Base-by-base conservation (phyloP, 208 protist species). In the Crithidia thermophila region DNA sequence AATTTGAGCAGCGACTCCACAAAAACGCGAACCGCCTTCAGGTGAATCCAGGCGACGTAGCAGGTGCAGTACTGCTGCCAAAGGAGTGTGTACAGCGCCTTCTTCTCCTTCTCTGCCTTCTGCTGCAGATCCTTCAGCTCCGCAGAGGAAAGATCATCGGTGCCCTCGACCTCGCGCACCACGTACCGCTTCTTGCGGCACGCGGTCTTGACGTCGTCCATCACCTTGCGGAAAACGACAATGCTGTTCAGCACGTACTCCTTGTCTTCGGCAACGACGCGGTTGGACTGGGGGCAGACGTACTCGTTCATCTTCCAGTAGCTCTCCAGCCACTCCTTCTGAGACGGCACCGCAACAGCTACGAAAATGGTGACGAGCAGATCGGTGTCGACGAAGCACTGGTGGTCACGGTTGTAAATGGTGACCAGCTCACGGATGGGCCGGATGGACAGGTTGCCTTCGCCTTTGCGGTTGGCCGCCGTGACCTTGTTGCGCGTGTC, bases 11-110 rank as follows among this genome's bases (percentile, higher is more conserved):
- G 45, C 9, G 88, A 82, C 60, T 98, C 94, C 37, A 97, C 90
- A 88, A 97, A 98, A 4, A 96, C 77, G 39, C 93, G 82, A 11
- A 98, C 69, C 2, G 89, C 90, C 59, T 98, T 98, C 33, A 96
- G 57, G 65, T 98, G 93, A 45, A 97, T 91, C 93, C 94, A 98
- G 11, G 88, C 86, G 34, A 90, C 87, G 67, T 95, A 97, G 56
- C 82, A 92, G 18, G 90, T 79, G 55, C 85, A 94, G 69, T 96
- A 98, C 57, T 91, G 86, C 31, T 94, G 86, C 75, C 81, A 88
- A 27, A 95, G 70, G 6, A 93, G 71, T n/a, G 72, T 87, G 53
- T 94, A 85, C n/a, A 97, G 66, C 7, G 84, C 78, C 43, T 95
- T 94, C 57, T 82, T 78, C 66, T 95, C 84, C 56, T 89, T 90